Conservation (phyloP, 2,329 filamentous ascomycete genomes). For the Ophiocordyceps polyrhachis-furcata region DNA sequence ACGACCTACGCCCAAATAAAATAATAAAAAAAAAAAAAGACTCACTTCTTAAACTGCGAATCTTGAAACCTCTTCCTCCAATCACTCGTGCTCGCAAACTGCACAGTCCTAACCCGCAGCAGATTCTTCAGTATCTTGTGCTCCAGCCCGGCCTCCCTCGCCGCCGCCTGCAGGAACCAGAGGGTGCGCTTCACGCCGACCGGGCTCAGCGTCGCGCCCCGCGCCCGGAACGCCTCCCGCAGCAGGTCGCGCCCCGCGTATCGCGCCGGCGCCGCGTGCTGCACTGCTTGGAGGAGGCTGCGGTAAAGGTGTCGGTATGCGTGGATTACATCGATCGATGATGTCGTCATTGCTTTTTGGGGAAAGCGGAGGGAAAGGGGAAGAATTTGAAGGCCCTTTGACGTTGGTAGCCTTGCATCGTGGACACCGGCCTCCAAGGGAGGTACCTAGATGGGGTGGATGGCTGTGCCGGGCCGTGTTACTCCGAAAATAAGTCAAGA, state of each 20-base stretch:
- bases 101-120: constrained; percentile 16
- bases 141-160: constrained; percentile 45
- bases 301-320: constrained; percentile 57
- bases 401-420: no score
- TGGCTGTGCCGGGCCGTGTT: no score
- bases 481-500: no score
- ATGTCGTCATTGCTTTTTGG: neutral
- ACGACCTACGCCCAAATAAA: neutral
- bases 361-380: neutral
- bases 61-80: constrained; percentile 8
- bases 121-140: constrained; percentile 56
- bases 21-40: constrained; percentile 1
- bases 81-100: neutral
- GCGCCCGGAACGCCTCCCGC: constrained; percentile 37
- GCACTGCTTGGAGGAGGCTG: constrained; percentile 47
- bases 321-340: constrained; percentile 22
- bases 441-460: no score
- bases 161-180: constrained; percentile 50
- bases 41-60: constrained; percentile 9
- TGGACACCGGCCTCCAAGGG: no score
- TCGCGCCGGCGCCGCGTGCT: constrained; percentile 50
- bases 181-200: constrained; percentile 42
- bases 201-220: constrained; percentile 23
- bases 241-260: constrained; percentile 41
- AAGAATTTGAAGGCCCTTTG: neutral